Evolutionary conservation across 176 grass and related monocot genomes (phyloP).

Genomic region (Zizania latifolia): DNA sequence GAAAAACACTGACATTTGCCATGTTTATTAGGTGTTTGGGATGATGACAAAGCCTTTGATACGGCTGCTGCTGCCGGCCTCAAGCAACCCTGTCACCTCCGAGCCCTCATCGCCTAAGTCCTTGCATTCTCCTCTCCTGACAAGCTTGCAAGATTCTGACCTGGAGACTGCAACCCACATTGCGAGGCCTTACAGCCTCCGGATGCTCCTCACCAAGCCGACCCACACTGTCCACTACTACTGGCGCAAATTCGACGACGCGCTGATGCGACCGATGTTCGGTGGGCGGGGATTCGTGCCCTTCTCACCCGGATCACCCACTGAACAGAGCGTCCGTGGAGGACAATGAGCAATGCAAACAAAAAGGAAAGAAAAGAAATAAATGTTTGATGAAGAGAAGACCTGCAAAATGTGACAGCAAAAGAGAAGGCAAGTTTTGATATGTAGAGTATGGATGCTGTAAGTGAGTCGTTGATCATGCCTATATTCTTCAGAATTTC

Average conservation of each 20-base stretch:
- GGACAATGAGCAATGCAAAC: background rate
- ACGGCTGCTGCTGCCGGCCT: slow-evolving; percentile 46
- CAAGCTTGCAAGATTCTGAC: slow-evolving; percentile 47
- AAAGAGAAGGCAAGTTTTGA: background rate
- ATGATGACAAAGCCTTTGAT: slow-evolving; percentile 96
- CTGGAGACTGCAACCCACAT: slow-evolving; percentile 38
- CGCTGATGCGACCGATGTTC: slow-evolving; percentile 89
- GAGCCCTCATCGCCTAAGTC: slow-evolving; percentile 79
- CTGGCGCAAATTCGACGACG: slow-evolving; percentile 96
- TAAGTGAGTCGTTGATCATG: slow-evolving; percentile 20
- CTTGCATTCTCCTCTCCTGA: slow-evolving; percentile 53
- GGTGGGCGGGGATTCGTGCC: slow-evolving; percentile 86
- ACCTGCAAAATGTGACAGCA: background rate
- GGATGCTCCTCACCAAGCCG: slow-evolving; percentile 86
- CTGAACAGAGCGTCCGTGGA: slow-evolving; percentile 48
- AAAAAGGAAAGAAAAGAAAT: too few species aligned
- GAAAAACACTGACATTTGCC: slow-evolving; percentile 17
- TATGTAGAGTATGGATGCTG: background rate
- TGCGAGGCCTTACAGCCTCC: slow-evolving; percentile 66
- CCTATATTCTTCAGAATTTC: background rate
- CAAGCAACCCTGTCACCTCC: slow-evolving; percentile 6
- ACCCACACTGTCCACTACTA: slow-evolving; percentile 85
- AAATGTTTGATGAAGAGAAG: background rate
- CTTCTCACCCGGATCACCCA: slow-evolving; percentile 69
- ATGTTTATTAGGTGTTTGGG: slow-evolving; percentile 65